Conservation (phyloP, 345 rosid genomes). For the Rhodamnia rubescens region DNA sequence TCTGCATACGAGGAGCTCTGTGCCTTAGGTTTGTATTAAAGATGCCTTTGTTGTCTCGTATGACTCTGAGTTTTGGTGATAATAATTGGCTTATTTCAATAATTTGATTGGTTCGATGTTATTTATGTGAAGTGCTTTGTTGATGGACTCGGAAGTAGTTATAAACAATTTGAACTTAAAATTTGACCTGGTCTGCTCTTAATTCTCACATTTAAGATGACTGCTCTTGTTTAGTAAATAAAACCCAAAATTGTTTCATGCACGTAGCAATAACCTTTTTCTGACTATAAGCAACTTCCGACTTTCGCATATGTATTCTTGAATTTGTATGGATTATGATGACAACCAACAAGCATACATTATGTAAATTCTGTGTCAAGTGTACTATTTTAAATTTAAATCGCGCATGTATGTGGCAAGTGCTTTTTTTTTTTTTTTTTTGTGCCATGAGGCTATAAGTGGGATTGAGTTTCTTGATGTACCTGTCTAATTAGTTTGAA, state of each 20-base stretch:
- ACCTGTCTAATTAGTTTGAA: background rate
- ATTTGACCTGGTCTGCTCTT: background rate
- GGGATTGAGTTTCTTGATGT: background rate
- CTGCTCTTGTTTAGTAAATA: background rate
- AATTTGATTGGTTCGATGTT: background rate
- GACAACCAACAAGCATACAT: background rate
- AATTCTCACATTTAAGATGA: background rate
- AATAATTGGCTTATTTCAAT: background rate
- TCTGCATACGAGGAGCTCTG: constrained; percentile 93
- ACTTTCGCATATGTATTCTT: background rate
- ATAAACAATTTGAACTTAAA: background rate
- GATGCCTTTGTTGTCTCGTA: background rate
- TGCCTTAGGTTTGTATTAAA: constrained; percentile 51
- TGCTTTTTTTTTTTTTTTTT: background rate
- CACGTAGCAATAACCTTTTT: background rate
- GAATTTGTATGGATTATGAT: background rate
- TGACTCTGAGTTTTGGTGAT: background rate
- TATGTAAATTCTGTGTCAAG: background rate
- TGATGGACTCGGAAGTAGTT: background rate
- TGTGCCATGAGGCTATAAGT: background rate
- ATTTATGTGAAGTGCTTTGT: background rate
- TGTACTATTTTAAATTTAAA: background rate
- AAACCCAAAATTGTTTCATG: background rate
- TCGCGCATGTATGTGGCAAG: background rate
- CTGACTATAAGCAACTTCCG: background rate